Evolutionary conservation across 306 rosid genomes (phyloP).

Genomic region (Castanospermum australe): DNA sequence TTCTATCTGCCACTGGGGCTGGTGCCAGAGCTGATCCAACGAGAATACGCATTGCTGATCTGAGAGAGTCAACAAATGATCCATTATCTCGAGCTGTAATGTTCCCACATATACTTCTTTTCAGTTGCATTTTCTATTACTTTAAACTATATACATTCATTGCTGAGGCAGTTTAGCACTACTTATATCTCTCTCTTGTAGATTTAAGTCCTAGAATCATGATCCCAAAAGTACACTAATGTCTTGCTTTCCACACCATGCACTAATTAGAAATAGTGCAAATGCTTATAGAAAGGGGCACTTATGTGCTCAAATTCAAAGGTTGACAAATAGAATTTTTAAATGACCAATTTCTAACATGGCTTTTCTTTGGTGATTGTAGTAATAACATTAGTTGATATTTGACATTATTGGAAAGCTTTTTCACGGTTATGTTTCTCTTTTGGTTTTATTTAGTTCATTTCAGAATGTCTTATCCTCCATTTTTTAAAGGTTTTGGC

Average conservation of each 20-base stretch:
- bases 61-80: constrained; percentile 88
- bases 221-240: not conserved
- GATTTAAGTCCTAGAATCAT: not conserved
- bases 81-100: constrained; percentile 90
- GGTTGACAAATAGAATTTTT: not conserved
- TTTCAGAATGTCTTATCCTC: not conserved
- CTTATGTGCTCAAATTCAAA: not conserved
- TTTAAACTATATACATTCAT: not conserved
- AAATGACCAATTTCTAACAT: not conserved
- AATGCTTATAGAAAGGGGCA: not conserved
- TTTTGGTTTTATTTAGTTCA: not conserved
- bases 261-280: not conserved
- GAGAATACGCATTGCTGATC: constrained; percentile 87
- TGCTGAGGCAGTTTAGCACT: not conserved
- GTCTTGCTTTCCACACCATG: constrained; percentile 14
- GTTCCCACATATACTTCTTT: constrained; percentile 9
- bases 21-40: constrained; percentile 98
- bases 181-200: constrained; percentile 1
- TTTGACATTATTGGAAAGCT: not conserved
- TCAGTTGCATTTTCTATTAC: not conserved
- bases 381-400: not conserved
- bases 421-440: not conserved
- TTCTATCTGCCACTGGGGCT: constrained; percentile 93
- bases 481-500: not conserved
- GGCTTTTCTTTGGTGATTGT: not conserved